Evolutionary conservation across 495 filamentous ascomycete genomes (phyloP).

Genomic region (Trichoderma virens): DNA sequence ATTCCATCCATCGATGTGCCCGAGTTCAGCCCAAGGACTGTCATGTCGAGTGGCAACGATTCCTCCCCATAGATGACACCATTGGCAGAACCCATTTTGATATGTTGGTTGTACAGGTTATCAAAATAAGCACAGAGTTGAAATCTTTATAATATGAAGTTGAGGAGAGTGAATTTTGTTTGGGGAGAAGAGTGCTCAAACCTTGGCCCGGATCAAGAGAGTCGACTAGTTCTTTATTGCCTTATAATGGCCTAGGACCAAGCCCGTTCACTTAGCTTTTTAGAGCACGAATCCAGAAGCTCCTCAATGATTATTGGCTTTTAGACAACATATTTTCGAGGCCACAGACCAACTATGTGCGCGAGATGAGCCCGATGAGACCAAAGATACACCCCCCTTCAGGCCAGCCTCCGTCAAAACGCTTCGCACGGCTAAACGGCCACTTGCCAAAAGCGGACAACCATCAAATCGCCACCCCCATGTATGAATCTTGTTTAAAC

Average conservation of each 20-base stretch:
- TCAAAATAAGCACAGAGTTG: background rate
- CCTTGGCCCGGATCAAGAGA: too few species aligned
- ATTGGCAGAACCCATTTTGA: conserved; percentile 11
- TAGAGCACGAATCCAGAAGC: background rate
- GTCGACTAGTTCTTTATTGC: too few species aligned
- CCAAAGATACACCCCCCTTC: background rate
- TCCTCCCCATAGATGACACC: background rate
- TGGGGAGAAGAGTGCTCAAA: background rate
- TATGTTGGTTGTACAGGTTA: conserved; percentile 4
- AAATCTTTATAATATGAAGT: too few species aligned
- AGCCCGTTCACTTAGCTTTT: too few species aligned
- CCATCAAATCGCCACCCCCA: background rate
- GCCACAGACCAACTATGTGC: background rate
- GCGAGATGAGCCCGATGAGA: background rate
- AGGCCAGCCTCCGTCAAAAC: background rate
- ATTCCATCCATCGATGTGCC: conserved; percentile 45
- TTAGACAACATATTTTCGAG: background rate
- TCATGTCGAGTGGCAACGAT: conserved; percentile 29
- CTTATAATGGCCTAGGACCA: too few species aligned
- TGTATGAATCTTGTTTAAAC: background rate
- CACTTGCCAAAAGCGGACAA: background rate
- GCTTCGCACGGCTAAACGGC: background rate
- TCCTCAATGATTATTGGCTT: background rate
- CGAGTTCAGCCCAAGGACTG: conserved; percentile 44
- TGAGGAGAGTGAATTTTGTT: background rate